Percentiles rank a stretch among this genome's conserved stretches.
Evolutionary conservation across 805 yeast species (phyloP).

Genomic region (Suhomyces kilbournensis): DNA sequence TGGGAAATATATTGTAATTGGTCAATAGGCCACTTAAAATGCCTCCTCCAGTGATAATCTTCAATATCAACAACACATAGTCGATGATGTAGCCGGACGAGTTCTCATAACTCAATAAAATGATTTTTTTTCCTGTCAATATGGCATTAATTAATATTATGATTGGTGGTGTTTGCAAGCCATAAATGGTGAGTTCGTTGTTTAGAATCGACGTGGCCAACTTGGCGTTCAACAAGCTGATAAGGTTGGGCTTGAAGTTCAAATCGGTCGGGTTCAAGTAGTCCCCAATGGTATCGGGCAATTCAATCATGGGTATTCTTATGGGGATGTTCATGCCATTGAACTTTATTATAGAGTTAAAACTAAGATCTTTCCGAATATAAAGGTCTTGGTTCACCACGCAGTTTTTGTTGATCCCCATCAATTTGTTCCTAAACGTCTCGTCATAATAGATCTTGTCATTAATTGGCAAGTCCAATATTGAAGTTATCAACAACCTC

Average conservation of each 20-base stretch:
- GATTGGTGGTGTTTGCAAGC: conserved; percentile 49
- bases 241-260: conserved; percentile 38
- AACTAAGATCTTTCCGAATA: conserved; percentile 43
- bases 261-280: conserved; percentile 45
- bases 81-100: conserved; percentile 41
- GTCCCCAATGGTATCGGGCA: conserved; percentile 44
- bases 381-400: conserved; percentile 31
- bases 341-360: conserved; percentile 37
- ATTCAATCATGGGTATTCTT: conserved; percentile 38
- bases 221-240: conserved; percentile 32
- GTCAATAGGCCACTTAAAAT: conserved; percentile 39
- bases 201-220: conserved; percentile 33
- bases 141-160: conserved; percentile 35
- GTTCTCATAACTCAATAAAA: conserved; percentile 40
- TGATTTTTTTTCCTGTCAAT: conserved; percentile 37
- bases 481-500: conserved; percentile 39
- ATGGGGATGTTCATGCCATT: conserved; percentile 44
- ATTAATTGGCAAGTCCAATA: conserved; percentile 40
- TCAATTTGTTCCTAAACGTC: conserved; percentile 31
- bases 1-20: conserved; percentile 49
- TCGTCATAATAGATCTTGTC: conserved; percentile 42
- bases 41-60: conserved; percentile 44
- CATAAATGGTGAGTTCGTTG: conserved; percentile 52
- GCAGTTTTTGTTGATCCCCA: conserved; percentile 26
- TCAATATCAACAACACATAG: conserved; percentile 36